Evolutionary conservation across 208 protist species (phyloP).

Genomic region (Trypanosoma congolense): DNA sequence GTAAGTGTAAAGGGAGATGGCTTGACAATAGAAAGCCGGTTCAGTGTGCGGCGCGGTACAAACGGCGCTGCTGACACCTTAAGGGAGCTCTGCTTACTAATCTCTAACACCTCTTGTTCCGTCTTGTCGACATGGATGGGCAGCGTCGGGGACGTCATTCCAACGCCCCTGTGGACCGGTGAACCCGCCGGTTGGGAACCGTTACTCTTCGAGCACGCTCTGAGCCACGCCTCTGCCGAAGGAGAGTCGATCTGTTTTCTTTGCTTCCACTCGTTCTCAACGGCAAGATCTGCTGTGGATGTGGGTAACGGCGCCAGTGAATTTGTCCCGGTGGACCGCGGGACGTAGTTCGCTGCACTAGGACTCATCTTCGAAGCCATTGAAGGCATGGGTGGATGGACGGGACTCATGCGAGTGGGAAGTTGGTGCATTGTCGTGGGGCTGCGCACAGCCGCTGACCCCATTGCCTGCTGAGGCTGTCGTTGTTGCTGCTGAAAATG

Average conservation of each 20-base stretch:
- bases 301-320: conserved; percentile 52
- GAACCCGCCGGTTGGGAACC: conserved; percentile 6
- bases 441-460: conserved; percentile 20
- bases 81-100: conserved; percentile 51
- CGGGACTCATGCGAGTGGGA: conserved; percentile 70
- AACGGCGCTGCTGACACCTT: conserved; percentile 52
- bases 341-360: conserved; percentile 66
- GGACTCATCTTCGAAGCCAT: conserved; percentile 56
- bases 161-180: conserved; percentile 7
- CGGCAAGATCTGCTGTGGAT: conserved; percentile 58
- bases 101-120: conserved; percentile 51
- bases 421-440: conserved; percentile 33
- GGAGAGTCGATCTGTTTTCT: conserved; percentile 3
- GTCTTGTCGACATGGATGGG: conserved; percentile 32
- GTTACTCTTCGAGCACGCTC: conserved; percentile 11
- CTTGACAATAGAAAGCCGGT: conserved; percentile 47
- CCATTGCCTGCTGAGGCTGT: conserved; percentile 14
- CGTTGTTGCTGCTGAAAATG: neutral
- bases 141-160: conserved; percentile 20
- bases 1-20: conserved; percentile 53
- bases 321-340: conserved; percentile 8
- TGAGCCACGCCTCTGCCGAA: conserved; percentile 1
- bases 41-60: conserved; percentile 61
- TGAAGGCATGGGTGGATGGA: conserved; percentile 25
- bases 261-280: conserved; percentile 16